Evolutionary conservation across 352 stramenopile genomes (phyloP).

Genomic region (Globisporangium spiculum): DNA sequence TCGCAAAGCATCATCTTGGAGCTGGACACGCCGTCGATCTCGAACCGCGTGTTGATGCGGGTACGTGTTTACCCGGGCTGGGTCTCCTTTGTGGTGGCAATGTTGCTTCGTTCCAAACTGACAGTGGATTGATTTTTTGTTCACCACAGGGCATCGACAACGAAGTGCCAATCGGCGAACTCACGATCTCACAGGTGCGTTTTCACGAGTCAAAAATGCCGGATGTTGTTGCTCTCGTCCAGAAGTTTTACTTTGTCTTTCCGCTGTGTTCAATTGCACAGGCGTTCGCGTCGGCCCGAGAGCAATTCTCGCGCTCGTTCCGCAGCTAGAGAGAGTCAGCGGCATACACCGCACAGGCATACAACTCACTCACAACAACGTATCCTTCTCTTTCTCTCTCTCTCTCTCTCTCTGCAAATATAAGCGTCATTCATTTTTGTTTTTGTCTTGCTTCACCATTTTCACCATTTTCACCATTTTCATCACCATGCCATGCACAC

Average conservation of each 20-base stretch:
- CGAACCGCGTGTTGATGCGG: constrained; percentile 90
- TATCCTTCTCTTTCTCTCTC: not conserved
- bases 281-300: constrained; percentile 80
- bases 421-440: constrained; percentile 10
- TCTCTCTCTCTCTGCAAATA: not conserved
- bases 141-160: constrained; percentile 77
- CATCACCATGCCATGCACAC: not conserved
- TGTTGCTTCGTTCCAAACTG: not conserved
- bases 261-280: constrained; percentile 13
- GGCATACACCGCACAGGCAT: not conserved
- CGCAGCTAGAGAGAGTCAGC: constrained; percentile 51
- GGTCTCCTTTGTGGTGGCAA: not conserved
- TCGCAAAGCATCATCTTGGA: constrained; percentile 80
- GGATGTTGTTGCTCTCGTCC: not conserved
- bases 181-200: constrained; percentile 81
- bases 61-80: constrained; percentile 32
- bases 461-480: not conserved
- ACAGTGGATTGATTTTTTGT: not conserved
- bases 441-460: not conserved
- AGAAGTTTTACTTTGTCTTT: not conserved
- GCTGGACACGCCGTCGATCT: constrained; percentile 84
- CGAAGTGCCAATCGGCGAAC: constrained; percentile 82
- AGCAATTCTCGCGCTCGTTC: constrained; percentile 89
- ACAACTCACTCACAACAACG: not conserved
- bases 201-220: not conserved